Evolutionary conservation across 1,284 basidiomycete genomes (phyloP), one percentile per base, ranked within the genome.

Genomic region (Austroboletus niveus): DNA sequence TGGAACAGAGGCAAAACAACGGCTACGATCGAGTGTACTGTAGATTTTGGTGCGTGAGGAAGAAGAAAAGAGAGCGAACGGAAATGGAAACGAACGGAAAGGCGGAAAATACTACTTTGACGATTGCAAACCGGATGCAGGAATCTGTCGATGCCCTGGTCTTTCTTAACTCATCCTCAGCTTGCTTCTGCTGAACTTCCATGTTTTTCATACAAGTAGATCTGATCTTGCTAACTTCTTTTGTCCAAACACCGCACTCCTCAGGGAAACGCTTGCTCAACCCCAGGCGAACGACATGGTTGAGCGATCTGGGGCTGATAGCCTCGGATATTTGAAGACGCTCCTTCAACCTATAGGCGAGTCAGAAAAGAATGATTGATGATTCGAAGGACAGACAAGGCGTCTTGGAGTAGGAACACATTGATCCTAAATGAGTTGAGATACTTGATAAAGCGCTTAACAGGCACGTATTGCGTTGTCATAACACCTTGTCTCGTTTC

Each of bases 401-500:
- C 8, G 29, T 63, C 64, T 48, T 57, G 55, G 10, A 64, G 55
- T 4, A 55, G 5, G 24, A 66, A 55, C 1, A 51, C 7, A 6
- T 1, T 47, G 2, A 56, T 34, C 17, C 3, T 56, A 43, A 55
- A 54, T 3, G 54, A 38, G 5, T 36, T 48, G 10, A 58, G 17
- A 30, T 29, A 2, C 24, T 52, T 58, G 22, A 53, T 9, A 2
- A 31, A 44, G 20, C 55, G 61, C 43, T 45, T 64, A 6, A 48
- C 47, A 17, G 62, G 52, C 2, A 63, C 50, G 47, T 68, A 74
- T 47, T 46, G 44, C 3, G 53, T 51, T 0, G 65, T 71, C 52
- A 74, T 53, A 30, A 72, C 61, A 2, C 64, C 71, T 55, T 72
- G 70, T 12, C 51, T 53, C 10, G 69, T 70, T 53, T 73, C 72